Evolutionary conservation across 345 rosid species (phyloP), one percentile per base, ranked within the genome.

Genomic region (Ceriops decandra): DNA sequence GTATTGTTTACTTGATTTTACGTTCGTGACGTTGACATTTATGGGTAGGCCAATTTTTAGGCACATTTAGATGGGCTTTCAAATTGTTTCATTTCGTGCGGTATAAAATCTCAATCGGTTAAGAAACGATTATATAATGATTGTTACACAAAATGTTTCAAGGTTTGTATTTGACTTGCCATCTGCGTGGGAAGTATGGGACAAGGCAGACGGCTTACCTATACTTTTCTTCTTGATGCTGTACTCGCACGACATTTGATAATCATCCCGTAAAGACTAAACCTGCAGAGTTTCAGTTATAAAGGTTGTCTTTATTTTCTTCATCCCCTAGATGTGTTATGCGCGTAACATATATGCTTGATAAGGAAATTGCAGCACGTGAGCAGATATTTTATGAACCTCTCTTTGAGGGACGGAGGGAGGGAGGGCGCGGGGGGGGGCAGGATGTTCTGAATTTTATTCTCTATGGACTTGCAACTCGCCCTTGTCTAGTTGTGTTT

Each of bases 101-200:
- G 80, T 82, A 74, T 82, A 64, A 84, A 69, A 74, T 78, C 88
- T 72, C 78, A 74, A 84, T 84, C 88, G 72, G 80, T 76, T 80
- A 80, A 78, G 81, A 68, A 76, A 79, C 67, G 61, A 72, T 68
- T 66, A 72, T 27, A 52, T 22, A 73, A 70, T 36, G 10, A 69
- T 69, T 52, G 28, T 24, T 19, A 15, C 35, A 56, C 35, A 59
- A 36, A 68, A 71, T 67, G 69, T 71, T 75, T 72, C 77, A 77
- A 77, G 60, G 62, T 72, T 80, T 68, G 68, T 68, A 76, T 80
- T 82, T 82, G 85, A 84, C 85, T 80, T 62, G 72, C 84, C 83
- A 82, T 82, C 84, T 74, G 80, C 81, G 71, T 82, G 77, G 67
- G 9, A 72, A 74, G 79, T 70, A 75, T 72, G 71, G 42, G 38